Evolutionary conservation across 306 rosid genomes (phyloP).

Genomic region (Cucumis cinereus): DNA sequence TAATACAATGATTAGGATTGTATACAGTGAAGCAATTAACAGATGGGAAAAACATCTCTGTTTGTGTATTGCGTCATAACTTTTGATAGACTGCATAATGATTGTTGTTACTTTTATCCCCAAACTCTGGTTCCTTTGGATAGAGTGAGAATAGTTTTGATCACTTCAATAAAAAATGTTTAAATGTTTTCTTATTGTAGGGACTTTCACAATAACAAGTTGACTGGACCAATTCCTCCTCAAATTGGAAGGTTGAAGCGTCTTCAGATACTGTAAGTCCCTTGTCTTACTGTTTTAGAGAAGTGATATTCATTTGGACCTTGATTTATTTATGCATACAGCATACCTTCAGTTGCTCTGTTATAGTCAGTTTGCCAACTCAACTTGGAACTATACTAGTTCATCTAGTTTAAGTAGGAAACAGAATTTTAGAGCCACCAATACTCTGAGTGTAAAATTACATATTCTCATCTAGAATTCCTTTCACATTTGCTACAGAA

Average conservation of each 20-base stretch:
- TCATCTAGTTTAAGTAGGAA: not conserved
- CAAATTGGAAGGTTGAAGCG: constrained; percentile 95
- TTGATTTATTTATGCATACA: not conserved
- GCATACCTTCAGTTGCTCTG: not conserved
- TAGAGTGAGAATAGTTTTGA: not conserved
- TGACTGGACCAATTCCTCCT: constrained; percentile 97
- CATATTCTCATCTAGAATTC: not conserved
- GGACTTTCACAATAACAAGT: constrained; percentile 94
- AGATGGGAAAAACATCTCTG: not conserved
- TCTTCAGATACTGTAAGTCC: constrained; percentile 65
- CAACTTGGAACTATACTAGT: not conserved
- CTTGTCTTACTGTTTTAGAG: constrained; percentile 1
- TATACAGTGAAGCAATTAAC: not conserved
- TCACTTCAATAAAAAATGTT: not conserved
- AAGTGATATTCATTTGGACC: not conserved
- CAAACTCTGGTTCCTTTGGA: not conserved
- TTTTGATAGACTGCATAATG: not conserved
- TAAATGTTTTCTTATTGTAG: constrained; percentile 27
- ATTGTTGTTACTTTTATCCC: not conserved
- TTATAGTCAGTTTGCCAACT: not conserved
- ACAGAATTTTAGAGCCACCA: not conserved
- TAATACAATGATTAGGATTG: too few species aligned
- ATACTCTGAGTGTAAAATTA: not conserved
- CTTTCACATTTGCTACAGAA: not conserved
- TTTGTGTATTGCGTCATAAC: not conserved